Conservation (phyloP, 2,329 filamentous ascomycete genomes). For the Aspergillus carbonarius region DNA sequence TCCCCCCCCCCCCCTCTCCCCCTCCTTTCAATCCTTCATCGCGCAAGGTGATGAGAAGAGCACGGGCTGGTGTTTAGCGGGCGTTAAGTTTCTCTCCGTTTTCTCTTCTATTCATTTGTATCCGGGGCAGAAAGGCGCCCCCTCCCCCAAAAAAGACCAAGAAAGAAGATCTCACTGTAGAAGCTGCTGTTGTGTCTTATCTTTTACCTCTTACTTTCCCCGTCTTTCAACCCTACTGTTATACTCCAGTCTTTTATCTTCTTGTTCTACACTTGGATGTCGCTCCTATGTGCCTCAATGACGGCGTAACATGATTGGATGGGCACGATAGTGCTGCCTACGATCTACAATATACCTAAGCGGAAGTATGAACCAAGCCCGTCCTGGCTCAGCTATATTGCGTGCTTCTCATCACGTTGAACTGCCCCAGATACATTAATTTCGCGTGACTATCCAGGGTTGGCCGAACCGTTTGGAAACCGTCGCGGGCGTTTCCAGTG, state of each 20-base stretch:
- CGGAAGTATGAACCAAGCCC: neutral
- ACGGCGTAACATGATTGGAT: no score
- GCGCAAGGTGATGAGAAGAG: neutral
- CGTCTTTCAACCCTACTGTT: neutral
- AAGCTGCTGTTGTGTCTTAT: neutral
- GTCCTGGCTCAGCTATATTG: neutral
- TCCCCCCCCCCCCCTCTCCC: neutral
- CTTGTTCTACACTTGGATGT: neutral
- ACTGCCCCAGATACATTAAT: neutral
- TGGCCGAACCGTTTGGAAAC: neutral
- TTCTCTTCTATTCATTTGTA: neutral
- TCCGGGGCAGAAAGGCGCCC: neutral
- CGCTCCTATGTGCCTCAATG: neutral
- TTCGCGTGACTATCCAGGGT: neutral
- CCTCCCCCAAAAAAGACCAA: neutral
- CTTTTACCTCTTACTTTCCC: neutral
- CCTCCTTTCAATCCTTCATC: neutral
- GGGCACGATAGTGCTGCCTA: no score
- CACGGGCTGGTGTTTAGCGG: slow-evolving; percentile 8
- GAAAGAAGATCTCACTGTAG: neutral
- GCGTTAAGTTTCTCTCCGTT: neutral
- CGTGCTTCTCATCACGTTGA: neutral
- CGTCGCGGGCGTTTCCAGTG: neutral
- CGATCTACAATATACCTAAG: neutral
- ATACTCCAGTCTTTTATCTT: neutral